A percentile compares a stretch with the other conserved stretches of the same genome.
Conservation (phyloP, 768 basidiomycete genomes). For the Hortiboletus campestris region DNA sequence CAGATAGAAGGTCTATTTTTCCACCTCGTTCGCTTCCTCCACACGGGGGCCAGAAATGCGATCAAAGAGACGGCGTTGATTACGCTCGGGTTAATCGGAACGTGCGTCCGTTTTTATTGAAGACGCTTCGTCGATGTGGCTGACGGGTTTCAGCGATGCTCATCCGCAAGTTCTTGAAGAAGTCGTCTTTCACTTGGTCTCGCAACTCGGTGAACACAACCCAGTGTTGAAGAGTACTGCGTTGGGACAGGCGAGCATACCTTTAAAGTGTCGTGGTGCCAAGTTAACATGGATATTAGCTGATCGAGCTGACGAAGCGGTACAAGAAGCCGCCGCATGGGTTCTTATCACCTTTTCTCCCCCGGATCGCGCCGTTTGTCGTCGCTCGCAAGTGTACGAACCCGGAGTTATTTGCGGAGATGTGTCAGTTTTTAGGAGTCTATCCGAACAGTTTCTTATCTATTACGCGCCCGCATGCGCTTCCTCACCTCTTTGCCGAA, state of each 20-base stretch:
- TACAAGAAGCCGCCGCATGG: slow-evolving; percentile 63
- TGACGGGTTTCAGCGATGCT: slow-evolving; percentile 39
- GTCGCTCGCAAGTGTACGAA: slow-evolving; percentile 56
- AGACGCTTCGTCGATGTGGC: background rate
- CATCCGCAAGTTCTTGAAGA: slow-evolving; percentile 55
- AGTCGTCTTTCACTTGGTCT: slow-evolving; percentile 59
- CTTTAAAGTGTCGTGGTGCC: background rate
- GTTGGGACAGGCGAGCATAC: slow-evolving; percentile 54
- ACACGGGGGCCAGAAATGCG: slow-evolving; percentile 39
- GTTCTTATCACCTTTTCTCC: slow-evolving; percentile 68
- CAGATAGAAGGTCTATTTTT: slow-evolving; percentile 43
- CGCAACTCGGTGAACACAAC: slow-evolving; percentile 65
- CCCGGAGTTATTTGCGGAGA: slow-evolving; percentile 58
- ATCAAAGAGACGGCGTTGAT: slow-evolving; percentile 65
- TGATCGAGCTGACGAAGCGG: slow-evolving; percentile 53
- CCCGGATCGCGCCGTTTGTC: slow-evolving; percentile 63
- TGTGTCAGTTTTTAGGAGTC: slow-evolving; percentile 66
- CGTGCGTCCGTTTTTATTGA: slow-evolving; percentile 24
- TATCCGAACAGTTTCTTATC: slow-evolving; percentile 59
- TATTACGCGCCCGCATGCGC: slow-evolving; percentile 58
- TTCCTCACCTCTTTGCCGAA: slow-evolving; percentile 68
- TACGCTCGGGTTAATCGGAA: slow-evolving; percentile 55
- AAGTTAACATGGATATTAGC: slow-evolving; percentile 38
- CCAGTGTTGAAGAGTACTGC: slow-evolving; percentile 68
- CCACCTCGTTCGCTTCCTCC: slow-evolving; percentile 48